phyloP scores from a whole-genome alignment of 345 rosid genomes.

The Nasturtium officinale region DNA sequence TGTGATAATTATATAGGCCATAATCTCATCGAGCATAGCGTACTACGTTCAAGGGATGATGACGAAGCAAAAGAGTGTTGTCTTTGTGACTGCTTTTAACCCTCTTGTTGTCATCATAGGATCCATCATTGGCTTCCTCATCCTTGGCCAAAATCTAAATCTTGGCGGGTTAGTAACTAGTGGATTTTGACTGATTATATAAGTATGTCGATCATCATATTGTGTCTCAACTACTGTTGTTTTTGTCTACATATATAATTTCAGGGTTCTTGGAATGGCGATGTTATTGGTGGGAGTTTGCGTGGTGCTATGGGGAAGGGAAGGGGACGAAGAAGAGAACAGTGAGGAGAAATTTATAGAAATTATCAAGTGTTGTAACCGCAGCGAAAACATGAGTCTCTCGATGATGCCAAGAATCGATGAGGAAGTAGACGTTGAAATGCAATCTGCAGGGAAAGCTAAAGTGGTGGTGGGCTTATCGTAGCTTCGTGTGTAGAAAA shows the following conservation, averaged over 20 bases:
- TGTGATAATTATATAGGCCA: constrained; percentile 52
- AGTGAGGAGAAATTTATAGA: constrained; percentile 30
- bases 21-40: constrained; percentile 88
- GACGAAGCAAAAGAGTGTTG: constrained; percentile 72
- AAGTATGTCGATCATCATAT: background rate
- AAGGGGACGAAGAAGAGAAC: constrained; percentile 58
- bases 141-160: constrained; percentile 64
- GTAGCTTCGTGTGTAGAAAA: constrained; percentile 18
- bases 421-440: constrained; percentile 42
- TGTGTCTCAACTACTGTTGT: background rate
- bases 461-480: constrained; percentile 27
- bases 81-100: constrained; percentile 91
- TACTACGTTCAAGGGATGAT: constrained; percentile 95
- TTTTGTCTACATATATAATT: background rate
- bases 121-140: constrained; percentile 82
- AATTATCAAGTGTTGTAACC: constrained; percentile 26
- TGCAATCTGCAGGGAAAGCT: constrained; percentile 28
- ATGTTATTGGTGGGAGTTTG: constrained; percentile 71
- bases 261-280: constrained; percentile 67
- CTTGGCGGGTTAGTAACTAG: constrained; percentile 70
- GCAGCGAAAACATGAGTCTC: background rate
- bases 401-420: constrained; percentile 37
- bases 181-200: constrained; percentile 1
- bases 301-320: constrained; percentile 86
- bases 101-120: constrained; percentile 92